phyloP scores from a whole-genome alignment of 2,329 filamentous ascomycete genomes.

The Lecanosticta acicola region DNA sequence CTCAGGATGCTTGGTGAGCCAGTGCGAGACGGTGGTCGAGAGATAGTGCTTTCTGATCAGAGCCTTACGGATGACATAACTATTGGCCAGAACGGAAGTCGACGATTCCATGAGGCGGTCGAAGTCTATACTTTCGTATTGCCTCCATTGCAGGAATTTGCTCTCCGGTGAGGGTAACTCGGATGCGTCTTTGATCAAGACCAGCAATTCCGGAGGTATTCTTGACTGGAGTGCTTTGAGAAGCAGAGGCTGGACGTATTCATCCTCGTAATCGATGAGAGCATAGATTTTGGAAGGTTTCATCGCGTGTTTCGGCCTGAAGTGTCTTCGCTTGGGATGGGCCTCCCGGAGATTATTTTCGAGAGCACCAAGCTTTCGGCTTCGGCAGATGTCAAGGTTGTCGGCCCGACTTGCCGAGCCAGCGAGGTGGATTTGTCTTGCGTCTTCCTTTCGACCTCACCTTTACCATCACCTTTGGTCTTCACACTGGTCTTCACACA shows the following conservation, averaged over 20 bases:
- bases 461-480: background rate
- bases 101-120: constrained; percentile 62
- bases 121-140: constrained; percentile 87
- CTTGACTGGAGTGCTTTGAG: constrained; percentile 61
- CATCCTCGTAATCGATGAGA: constrained; percentile 76
- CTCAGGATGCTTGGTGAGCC: constrained; percentile 75
- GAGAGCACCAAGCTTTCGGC: too few species aligned
- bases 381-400: background rate
- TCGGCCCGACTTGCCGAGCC: background rate
- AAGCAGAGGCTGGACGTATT: constrained; percentile 84
- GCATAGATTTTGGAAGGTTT: constrained; percentile 51
- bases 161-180: constrained; percentile 43
- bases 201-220: constrained; percentile 46
- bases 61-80: constrained; percentile 92
- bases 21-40: constrained; percentile 73
- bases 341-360: too few species aligned
- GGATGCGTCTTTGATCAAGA: constrained; percentile 48
- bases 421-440: background rate
- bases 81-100: constrained; percentile 65
- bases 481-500: too few species aligned
- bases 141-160: constrained; percentile 68
- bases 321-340: too few species aligned
- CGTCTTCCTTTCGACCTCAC: background rate
- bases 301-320: background rate
- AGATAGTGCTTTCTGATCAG: constrained; percentile 95